Percentiles rank a stretch among this genome's conserved stretches.
Evolutionary conservation across 257 asterid genomes (phyloP).

Genomic region (Osmanthus fragrans): DNA sequence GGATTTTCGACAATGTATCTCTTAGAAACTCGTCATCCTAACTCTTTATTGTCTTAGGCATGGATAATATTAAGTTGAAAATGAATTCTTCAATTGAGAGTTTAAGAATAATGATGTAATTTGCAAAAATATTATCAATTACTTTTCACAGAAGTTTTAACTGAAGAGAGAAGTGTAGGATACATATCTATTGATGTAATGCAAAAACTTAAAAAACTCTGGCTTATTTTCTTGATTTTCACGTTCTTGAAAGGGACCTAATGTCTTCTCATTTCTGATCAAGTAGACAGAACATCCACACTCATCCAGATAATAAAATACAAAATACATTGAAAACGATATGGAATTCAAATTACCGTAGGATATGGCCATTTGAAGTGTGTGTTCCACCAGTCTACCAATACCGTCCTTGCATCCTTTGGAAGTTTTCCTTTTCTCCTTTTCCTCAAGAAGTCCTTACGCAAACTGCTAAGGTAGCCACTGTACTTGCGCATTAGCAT

Average conservation of each 20-base stretch:
- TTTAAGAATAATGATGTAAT: too few species aligned
- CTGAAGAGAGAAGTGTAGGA: too few species aligned
- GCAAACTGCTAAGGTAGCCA: constrained; percentile 62
- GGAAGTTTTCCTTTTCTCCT: constrained; percentile 71
- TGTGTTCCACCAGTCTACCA: constrained; percentile 82
- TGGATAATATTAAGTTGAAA: too few species aligned
- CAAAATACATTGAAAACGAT: too few species aligned
- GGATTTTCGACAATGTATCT: not conserved
- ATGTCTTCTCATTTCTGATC: not conserved
- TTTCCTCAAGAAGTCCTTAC: constrained; percentile 67
- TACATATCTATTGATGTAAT: too few species aligned
- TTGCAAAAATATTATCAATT: too few species aligned
- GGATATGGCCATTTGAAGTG: constrained; percentile 94
- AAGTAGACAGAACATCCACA: not conserved
- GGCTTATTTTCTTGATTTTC: too few species aligned
- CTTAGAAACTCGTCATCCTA: too few species aligned
- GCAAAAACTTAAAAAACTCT: too few species aligned
- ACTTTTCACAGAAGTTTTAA: too few species aligned
- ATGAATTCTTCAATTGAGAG: too few species aligned
- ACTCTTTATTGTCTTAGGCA: too few species aligned
- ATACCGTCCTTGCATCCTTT: constrained; percentile 52
- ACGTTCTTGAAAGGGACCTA: not conserved
- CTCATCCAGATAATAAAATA: not conserved
- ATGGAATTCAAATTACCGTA: constrained; percentile 46
- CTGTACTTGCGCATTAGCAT: constrained; percentile 77